Base-by-base conservation (phyloP, 2,329 filamentous ascomycete species). In the Magnaporthiopsis rhizophila region DNA sequence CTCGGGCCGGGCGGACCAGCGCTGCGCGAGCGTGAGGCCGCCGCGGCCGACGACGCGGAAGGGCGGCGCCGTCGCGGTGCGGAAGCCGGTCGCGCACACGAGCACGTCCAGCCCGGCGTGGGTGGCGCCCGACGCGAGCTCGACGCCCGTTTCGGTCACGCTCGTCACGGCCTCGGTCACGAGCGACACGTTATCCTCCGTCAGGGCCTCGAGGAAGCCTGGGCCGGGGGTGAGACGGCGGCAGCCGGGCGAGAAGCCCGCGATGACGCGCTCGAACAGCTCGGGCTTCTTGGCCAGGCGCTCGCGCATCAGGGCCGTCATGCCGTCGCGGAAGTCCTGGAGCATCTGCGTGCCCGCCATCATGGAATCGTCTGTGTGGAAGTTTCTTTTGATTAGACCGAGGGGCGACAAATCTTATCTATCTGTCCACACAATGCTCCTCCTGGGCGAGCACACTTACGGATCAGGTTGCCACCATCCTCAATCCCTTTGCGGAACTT, bases 71-170 rank as follows among this genome's bases (percentile, higher is more conserved):
- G 72, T 72, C 2, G 74, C 74, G 7, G 77, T 74, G 66, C 75
- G 71, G 73, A 79, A 81, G 15, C 80, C 79, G 0, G 79, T 81
- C n/a, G 79, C 80, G 71, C 77, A 81, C 58, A 81, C 74, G 3
- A 84, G 73, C 12, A 73, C 75, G 68, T 84, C 81, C 53, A 82
- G 72, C 11, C 74, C 71, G n/a, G 62, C 62, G 24, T 32, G 15
- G 57, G 68, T 62, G 9, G 70, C 67, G 18, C 72, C 72, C 0
- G 68, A 65, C 62, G 66, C 65, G 9, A 74, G 71, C 6, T 65
- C 65, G 24, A 80, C 70, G 1, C 79, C 78, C 0, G 69, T 71
- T n/a, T 71, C 65, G 3, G 75, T 78, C 32, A 79, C 69, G 18
- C 66, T 64, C 0, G 64, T 63, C 53, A 80, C 77, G 1, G 70